phyloP scores from a whole-genome alignment of 768 basidiomycete genomes.

The Rhodotorula graminis region DNA sequence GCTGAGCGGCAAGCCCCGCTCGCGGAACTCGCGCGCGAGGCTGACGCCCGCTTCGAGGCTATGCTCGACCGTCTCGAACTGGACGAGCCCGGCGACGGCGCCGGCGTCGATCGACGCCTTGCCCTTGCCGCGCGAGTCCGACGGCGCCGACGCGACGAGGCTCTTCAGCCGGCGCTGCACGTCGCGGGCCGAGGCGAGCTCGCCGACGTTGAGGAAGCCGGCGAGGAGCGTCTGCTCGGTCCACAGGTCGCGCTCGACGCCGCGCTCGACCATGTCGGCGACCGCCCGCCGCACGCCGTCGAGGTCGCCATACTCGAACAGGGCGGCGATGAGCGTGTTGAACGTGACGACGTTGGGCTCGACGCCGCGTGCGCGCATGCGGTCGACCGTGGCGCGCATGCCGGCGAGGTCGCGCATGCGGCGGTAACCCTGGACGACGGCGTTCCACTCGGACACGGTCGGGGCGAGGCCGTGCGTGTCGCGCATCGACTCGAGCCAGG shows the following conservation, averaged over 20 bases:
- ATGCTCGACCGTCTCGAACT: slow-evolving; percentile 12
- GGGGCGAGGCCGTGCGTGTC: slow-evolving; percentile 4
- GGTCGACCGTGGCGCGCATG: slow-evolving; percentile 8
- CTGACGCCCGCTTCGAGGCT: slow-evolving; percentile 8
- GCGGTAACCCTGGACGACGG: slow-evolving; percentile 25
- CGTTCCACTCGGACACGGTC: slow-evolving; percentile 29
- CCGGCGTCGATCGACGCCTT: slow-evolving; percentile 1
- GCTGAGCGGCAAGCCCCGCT: slow-evolving; percentile 4
- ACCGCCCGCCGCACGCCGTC: slow-evolving; percentile 7
- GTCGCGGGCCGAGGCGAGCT: slow-evolving; percentile 21
- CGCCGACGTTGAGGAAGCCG: slow-evolving; percentile 26
- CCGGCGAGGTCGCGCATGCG: slow-evolving; percentile 9
- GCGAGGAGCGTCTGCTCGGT: slow-evolving; percentile 33
- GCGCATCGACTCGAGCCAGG: slow-evolving; percentile 31
- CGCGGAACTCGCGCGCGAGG: background rate
- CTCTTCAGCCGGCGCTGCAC: background rate
- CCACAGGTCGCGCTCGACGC: slow-evolving; percentile 19
- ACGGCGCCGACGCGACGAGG: background rate
- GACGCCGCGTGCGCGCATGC: background rate
- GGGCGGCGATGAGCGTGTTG: slow-evolving; percentile 30
- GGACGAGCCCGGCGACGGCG: slow-evolving; percentile 25
- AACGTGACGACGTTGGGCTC: slow-evolving; percentile 29
- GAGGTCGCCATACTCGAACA: slow-evolving; percentile 16
- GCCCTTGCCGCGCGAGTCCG: background rate
- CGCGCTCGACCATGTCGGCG: slow-evolving; percentile 5